Evolutionary conservation across 208 protist species (phyloP).

Genomic region (Crithidia sp.): DNA sequence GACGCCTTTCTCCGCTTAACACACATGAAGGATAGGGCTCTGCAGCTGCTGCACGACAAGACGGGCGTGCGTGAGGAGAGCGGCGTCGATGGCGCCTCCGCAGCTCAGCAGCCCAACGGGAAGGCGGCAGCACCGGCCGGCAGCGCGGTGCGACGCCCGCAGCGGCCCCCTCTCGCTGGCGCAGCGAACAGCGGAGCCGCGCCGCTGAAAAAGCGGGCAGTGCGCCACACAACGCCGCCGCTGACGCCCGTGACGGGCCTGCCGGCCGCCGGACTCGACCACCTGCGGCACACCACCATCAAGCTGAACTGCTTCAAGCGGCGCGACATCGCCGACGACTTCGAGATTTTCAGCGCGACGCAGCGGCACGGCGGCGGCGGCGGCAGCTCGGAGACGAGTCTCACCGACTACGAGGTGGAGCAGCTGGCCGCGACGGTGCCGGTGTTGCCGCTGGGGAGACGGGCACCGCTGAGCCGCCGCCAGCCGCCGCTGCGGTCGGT

Average conservation of each 20-base stretch:
- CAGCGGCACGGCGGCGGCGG: conserved; percentile 19
- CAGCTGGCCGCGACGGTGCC: conserved; percentile 43
- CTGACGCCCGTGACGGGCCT: not conserved
- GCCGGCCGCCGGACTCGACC: conserved; percentile 9
- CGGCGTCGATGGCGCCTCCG: not conserved
- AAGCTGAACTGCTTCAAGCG: conserved; percentile 83
- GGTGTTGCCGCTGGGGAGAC: conserved; percentile 23
- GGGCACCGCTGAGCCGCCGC: not conserved
- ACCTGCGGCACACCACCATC: conserved; percentile 59
- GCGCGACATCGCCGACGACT: conserved; percentile 75
- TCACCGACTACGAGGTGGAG: conserved; percentile 25
- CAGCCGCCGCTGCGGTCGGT: not conserved
- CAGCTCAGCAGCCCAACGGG: not conserved
- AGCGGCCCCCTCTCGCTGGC: not conserved
- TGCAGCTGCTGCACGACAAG: conserved; percentile 34
- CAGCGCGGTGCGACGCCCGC: not conserved
- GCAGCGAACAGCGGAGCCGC: not conserved
- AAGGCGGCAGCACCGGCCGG: not conserved
- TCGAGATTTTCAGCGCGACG: conserved; percentile 57
- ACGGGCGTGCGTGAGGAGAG: not conserved
- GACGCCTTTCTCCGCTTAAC: conserved; percentile 81
- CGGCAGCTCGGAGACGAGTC: conserved; percentile 27
- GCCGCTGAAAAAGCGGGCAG: not conserved
- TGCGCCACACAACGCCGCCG: conserved; percentile 7
- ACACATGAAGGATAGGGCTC: conserved; percentile 52